Percentiles rank a stretch among this genome's conserved stretches.
Evolutionary conservation across 805 yeast genomes (phyloP).

Genomic region (Wickerhamomyces queroliae): DNA sequence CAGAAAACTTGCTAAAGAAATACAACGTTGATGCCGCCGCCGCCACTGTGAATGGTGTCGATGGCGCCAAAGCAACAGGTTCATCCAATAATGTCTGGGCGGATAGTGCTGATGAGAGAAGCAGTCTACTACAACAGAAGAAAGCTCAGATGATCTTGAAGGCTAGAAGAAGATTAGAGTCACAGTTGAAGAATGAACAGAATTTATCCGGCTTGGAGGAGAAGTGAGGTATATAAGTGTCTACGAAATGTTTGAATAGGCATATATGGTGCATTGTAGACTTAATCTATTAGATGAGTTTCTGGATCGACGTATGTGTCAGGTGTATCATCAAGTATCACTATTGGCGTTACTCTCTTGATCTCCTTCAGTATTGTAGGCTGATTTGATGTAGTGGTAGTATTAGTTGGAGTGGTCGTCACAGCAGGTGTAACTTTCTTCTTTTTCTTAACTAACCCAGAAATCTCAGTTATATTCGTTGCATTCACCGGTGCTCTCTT

Average conservation of each 20-base stretch:
- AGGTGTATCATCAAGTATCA: conserved; percentile 17
- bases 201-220: conserved; percentile 15
- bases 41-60: not conserved
- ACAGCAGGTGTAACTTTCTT: conserved; percentile 17
- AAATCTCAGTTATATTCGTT: conserved; percentile 2
- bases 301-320: not conserved
- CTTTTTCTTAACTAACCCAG: conserved; percentile 22
- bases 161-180: conserved; percentile 55
- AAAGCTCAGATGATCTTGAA: conserved; percentile 52
- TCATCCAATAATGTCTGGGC: conserved; percentile 32
- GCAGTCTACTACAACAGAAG: conserved; percentile 38
- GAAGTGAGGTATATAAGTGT: conserved; percentile 6
- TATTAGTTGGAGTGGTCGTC: conserved; percentile 4
- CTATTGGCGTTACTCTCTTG: conserved; percentile 28
- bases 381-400: too few relatives aligned
- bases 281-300: not conserved
- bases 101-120: conserved; percentile 35
- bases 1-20: conserved; percentile 32
- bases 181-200: conserved; percentile 22
- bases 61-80: conserved; percentile 1
- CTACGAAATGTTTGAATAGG: not conserved
- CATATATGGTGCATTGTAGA: too few relatives aligned
- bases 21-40: conserved; percentile 32
- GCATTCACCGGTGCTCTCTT: conserved; percentile 2
- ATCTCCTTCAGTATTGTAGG: too few relatives aligned